Evolutionary conservation across 331 rosid species (phyloP), one percentile per base, ranked within the genome.

Genomic region (Stylosanthes scabra): DNA sequence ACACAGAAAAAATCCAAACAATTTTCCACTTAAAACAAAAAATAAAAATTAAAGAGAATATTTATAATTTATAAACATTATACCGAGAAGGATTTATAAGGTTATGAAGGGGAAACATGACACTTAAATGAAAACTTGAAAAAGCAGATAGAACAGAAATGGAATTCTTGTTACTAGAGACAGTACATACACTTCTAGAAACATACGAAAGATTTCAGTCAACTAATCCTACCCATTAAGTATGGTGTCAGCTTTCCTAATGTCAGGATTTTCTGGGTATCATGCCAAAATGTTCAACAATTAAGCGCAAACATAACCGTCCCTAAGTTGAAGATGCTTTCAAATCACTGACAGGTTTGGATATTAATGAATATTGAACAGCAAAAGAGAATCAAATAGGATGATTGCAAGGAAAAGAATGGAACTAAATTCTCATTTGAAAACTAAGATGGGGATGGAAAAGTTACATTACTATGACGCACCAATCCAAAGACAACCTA

Each of bases 221-320:
- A 37, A 37, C 25, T 41, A 25, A 63, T 40, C 64, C 15, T 39
- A 46, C 42, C 12, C 76, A 41, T 11, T 69, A 63, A 56, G 20
- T 10, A 2, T 34, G 15, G 42, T 0, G 20, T 41, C 49, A 47
- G 37, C 37, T 47, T 13, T 68, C 70, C 55, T 14, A 15, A 8
- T 7, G 8, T 37, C 27, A 41, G 59, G 6, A 66, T 56, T 59
- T 34, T 58, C 65, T 27, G 16, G 9, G 9, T 14, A n/a, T 1
- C 59, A 47, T 6, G 51, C 16, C 9, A 8, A 50, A 16, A 3
- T 16, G 3, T 25, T 12, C 66, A 7, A 41, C 11, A 70, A 12
- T 31, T 31, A 57, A 25, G 2, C 3, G 25, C 4, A 40, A 55
- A 41, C 44, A 5, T 40, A 40, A 42, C 12, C 6, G 3, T 2